Evolutionary conservation across 805 yeast species (phyloP), one percentile per base, ranked within the genome.

Genomic region (Starmerella tilneyi): DNA sequence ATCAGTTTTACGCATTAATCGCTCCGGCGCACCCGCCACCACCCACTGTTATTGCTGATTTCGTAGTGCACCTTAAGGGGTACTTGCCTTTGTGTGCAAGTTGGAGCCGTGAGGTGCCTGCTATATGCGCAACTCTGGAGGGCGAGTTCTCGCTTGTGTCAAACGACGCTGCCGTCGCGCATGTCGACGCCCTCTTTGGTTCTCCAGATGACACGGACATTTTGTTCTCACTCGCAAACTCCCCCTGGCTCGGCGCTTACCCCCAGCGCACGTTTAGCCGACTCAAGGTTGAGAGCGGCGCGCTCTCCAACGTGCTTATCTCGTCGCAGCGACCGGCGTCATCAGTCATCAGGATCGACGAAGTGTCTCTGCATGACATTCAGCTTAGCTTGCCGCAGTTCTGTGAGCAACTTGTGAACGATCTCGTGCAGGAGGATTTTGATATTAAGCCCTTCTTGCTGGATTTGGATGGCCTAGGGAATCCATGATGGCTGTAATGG

Each of bases 201-300:
- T 28, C 20, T 3, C 6, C 13, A 2, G 30, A 21, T 5, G 17
- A 33, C 13, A 33, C 16, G 2, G 37, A 36, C 15, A 23, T 27
- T 2, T 17, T 46, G n/a, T 45, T 30, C 29, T 34, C 41, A 13
- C 23, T 51, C 4, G 47, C 50, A 4, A 51, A 51, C 26, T 44
- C 51, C 9, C 43, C 48, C 8, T 51, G 52, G 52, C 28, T 51
- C 22, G 55, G 55, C 6, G 43, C 46, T 3, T 49, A 49, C 30
- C 48, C 55, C 16, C 51, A 45, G 32, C 43, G 48, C n/a, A 32
- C 44, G 9, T 38, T 43, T 29, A 47, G 40, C 35, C 45, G 43
- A 17, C 33, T 38, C 34, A 43, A 33, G 26, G 46, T 23, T 6
- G 29, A 29, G 41, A 23, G 22, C 20, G 23, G 17, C 9, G 46